Percentiles rank a stretch among this genome's conserved stretches.
These are phyloP conservation scores for Rhynchosporium graminicola DNA, from an alignment of 2,329 filamentous ascomycete genomes.

Conservation along the genomic window DNA sequence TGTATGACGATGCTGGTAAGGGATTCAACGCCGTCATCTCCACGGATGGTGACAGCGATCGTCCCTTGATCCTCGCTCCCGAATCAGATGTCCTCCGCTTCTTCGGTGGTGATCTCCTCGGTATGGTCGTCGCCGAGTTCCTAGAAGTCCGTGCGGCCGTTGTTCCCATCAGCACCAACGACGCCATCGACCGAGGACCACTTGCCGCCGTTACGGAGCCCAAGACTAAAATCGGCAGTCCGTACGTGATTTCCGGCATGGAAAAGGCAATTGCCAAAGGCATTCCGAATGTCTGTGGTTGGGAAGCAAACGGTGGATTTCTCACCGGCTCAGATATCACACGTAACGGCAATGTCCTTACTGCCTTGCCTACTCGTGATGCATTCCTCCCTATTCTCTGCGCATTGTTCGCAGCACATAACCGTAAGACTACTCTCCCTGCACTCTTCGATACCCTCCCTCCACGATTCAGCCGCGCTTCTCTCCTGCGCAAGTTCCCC, in stretches of 20 bases:
- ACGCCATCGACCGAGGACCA: constrained; percentile 40
- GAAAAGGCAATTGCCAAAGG: constrained; percentile 38
- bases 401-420: constrained; percentile 37
- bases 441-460: constrained; percentile 39
- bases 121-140: constrained; percentile 41
- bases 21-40: constrained; percentile 40
- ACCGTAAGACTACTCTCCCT: constrained; percentile 34
- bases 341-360: constrained; percentile 36
- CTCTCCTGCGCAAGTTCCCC: constrained; percentile 41
- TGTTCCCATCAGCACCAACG: constrained; percentile 42
- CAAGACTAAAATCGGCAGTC: constrained; percentile 42
- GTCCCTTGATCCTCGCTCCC: constrained; percentile 39
- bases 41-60: constrained; percentile 42
- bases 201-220: constrained; percentile 36
- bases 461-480: constrained; percentile 38
- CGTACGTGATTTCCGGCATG: constrained; percentile 42
- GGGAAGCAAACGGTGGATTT: constrained; percentile 43
- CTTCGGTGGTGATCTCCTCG: constrained; percentile 41
- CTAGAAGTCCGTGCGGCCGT: constrained; percentile 38
- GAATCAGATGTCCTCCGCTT: constrained; percentile 38
- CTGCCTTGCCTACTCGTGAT: constrained; percentile 40
- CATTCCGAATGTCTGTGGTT: constrained; percentile 38
- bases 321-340: constrained; percentile 40
- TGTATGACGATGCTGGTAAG: constrained; percentile 34
- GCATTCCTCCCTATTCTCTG: constrained; percentile 40